Evolutionary conservation across 495 filamentous ascomycete genomes (phyloP), one percentile per base, ranked within the genome.

Genomic region (Penicillium pulvis): DNA sequence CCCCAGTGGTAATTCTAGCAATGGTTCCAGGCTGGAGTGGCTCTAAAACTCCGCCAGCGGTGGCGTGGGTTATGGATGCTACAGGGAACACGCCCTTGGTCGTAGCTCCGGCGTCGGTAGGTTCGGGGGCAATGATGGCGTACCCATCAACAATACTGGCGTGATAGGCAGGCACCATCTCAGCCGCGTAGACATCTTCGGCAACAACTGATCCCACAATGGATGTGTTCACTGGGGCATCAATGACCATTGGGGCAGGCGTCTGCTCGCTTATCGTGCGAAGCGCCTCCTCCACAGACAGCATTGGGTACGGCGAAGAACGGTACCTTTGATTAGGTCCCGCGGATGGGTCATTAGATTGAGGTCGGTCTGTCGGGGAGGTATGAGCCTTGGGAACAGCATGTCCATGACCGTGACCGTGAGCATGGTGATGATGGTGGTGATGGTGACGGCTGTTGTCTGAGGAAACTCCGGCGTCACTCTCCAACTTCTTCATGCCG

Each of bases 121-220:
- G 63, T 17, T 70, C 66, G 1, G 76, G 67, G 12, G 73, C 75
- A 59, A 78, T 79, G 17, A 97, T 82, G 3, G 95, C 95, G 67
- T 99, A 99, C 11, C 94, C 94, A 68, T 99, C 94, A 3, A 99
- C 95, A 56, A 97, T 99, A 66, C 92, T 97, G 42, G 94, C 94
- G 51, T 90, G 83, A 74, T 91, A 99, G 6, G 95, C 94, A 5
- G 94, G 94, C 0, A 98, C 95, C 14, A 86, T 78, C 66, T 97
- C 93, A 23, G 76, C 68, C 4, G 94, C 90, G 46, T 79, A 83
- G 39, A 98, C 86, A 66, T 96, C 90, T 68, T 90, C 84, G 6
- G 93, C 94, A 10, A 98, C 76, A 5, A 97, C 85, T 47, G 82
- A 80, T 10, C 92, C 92, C 8, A 91, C 84, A 0, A 97, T 71